Evolutionary conservation across 208 protist species (phyloP), one percentile per base, ranked within the genome.

Genomic region (Leishmania tarentolae): DNA sequence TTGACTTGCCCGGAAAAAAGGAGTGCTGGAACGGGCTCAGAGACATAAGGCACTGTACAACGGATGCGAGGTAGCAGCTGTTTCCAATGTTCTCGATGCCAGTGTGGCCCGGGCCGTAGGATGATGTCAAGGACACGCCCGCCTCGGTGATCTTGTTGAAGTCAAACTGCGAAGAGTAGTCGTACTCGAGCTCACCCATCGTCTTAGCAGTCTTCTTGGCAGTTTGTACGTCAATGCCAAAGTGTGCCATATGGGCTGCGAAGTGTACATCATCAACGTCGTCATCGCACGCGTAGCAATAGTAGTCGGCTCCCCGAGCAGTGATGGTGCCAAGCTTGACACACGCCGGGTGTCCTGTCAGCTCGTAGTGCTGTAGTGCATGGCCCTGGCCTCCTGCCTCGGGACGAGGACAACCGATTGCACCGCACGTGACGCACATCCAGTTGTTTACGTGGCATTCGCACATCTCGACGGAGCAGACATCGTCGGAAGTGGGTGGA

Each of bases 241-340:
- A 99, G 88, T 99, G 95, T 4, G 86, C 79, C 86, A 99, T 94
- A 88, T 99, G 98, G 59, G 91, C 75, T 0, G 70, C 86, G 31
- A 99, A 97, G 72, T 98, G 81, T 11, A 97, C 94, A 88, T 99
- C 99, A 28, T 91, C 79, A 5, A 99, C 96, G 78, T 97, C 95
- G 75, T 99, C 98, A 84, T 99, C 98, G 69, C 97, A 97, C 15
- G 76, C 78, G 85, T 99, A 99, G 80, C 95, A 99, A 83, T 98
- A 98, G 81, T 97, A 97, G 86, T 99, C 97, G 5, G 92, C 94
- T 2, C 93, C 91, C 35, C 83, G 83, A 63, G 88, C 84, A 59
- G 92, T 96, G 15, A 99, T 96, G 0, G 99, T 99, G 53, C 99
- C 99, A 9, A 99, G 84, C 91, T 99, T 99, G 13, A 99, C 97